These are phyloP conservation scores for Vitis hybrid DNA, from an alignment of 177 flowering plant species.

Conservation along the genomic window DNA sequence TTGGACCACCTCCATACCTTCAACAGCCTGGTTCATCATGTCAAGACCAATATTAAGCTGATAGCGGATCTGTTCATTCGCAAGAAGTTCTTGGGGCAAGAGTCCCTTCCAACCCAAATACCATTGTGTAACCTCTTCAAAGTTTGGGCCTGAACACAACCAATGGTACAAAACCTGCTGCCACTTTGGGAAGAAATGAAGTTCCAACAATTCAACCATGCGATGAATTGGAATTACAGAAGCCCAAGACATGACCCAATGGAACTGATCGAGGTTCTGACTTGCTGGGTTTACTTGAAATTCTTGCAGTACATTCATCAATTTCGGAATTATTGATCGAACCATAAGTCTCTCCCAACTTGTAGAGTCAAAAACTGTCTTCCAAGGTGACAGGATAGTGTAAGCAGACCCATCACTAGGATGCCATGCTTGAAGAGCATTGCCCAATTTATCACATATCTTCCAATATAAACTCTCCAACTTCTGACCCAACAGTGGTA, in stretches of 20 bases:
- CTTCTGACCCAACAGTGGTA: constrained; percentile 70
- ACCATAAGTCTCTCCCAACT: constrained; percentile 89
- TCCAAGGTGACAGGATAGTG: constrained; percentile 84
- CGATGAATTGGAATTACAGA: constrained; percentile 73
- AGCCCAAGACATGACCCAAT: constrained; percentile 86
- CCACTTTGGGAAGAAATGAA: constrained; percentile 84
- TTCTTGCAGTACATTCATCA: constrained; percentile 64
- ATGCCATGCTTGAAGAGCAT: constrained; percentile 89
- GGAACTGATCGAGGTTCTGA: constrained; percentile 76
- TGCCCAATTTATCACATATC: constrained; percentile 70
- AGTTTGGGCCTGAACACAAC: constrained; percentile 75
- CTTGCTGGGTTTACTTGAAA: constrained; percentile 79
- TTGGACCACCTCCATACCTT: constrained; percentile 68
- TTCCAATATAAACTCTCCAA: constrained; percentile 69
- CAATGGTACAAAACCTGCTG: constrained; percentile 86
- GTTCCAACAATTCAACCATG: constrained; percentile 84
- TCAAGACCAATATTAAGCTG: constrained; percentile 69
- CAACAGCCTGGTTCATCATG: constrained; percentile 88
- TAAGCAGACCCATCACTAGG: constrained; percentile 86
- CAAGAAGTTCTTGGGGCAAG: constrained; percentile 67
- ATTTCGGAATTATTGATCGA: constrained; percentile 70
- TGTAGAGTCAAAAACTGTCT: constrained; percentile 75
- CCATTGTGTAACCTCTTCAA: constrained; percentile 82
- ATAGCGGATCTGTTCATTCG: constrained; percentile 65
- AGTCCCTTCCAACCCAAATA: constrained; percentile 83